Evolutionary conservation across 805 yeast genomes (phyloP).

Genomic region (Zygoascus bituminiphila): DNA sequence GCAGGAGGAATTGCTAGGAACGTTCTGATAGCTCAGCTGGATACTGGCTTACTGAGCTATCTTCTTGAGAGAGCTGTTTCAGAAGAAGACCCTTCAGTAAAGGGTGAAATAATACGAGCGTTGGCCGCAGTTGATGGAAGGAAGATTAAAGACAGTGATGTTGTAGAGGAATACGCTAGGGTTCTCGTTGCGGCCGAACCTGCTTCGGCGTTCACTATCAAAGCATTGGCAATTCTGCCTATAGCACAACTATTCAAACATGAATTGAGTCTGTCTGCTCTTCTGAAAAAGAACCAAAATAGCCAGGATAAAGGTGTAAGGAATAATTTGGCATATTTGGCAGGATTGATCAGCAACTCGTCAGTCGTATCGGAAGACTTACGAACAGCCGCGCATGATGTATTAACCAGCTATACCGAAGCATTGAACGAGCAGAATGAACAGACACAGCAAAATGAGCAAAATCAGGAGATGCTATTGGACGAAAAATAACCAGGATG

Average conservation of each 20-base stretch:
- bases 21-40: neutral
- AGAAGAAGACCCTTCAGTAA: neutral
- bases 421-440: too few species aligned
- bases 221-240: neutral
- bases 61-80: neutral
- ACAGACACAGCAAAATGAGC: too few species aligned
- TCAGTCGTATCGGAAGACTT: neutral
- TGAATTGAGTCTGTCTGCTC: neutral
- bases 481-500: too few species aligned
- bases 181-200: neutral
- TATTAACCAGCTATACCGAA: neutral
- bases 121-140: neutral
- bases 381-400: neutral
- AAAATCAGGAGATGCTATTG: too few species aligned
- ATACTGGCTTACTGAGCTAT: neutral
- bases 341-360: neutral
- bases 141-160: neutral
- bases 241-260: neutral
- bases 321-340: slow-evolving; percentile 1
- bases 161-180: neutral
- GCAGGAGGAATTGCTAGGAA: slow-evolving; percentile 13
- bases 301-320: neutral
- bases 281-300: neutral
- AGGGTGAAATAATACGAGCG: neutral
- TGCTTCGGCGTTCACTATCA: neutral